Conservation (phyloP, 768 basidiomycete genomes). For the Leccinum incarnatum region DNA sequence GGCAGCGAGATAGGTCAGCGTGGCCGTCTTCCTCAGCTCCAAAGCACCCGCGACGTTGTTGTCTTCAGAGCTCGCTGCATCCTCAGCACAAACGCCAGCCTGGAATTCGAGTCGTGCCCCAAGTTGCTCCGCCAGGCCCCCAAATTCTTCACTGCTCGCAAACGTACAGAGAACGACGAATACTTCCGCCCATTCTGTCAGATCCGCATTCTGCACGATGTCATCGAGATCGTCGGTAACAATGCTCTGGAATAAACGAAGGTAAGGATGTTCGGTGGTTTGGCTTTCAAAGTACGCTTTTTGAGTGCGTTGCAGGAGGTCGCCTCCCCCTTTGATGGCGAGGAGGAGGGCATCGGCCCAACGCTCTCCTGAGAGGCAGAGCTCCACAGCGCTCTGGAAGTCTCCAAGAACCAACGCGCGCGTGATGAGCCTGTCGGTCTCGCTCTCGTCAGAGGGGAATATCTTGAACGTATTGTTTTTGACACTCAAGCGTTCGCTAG, state of each 20-base stretch:
- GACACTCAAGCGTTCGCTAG: conserved; percentile 42
- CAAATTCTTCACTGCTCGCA: conserved; percentile 80
- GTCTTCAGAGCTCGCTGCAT: conserved; percentile 39
- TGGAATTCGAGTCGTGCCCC: conserved; percentile 89
- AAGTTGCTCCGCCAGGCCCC: conserved; percentile 85
- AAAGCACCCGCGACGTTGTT: conserved; percentile 35
- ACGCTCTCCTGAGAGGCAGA: conserved; percentile 85
- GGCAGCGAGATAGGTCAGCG: conserved; percentile 90
- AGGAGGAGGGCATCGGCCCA: conserved; percentile 95
- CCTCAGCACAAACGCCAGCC: conserved; percentile 55
- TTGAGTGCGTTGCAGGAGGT: conserved; percentile 83
- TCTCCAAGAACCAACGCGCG: conserved; percentile 96
- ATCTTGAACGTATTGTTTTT: conserved; percentile 88
- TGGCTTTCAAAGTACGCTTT: conserved; percentile 89
- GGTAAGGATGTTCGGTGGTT: conserved; percentile 74
- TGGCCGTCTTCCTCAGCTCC: conserved; percentile 81
- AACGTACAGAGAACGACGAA: conserved; percentile 97
- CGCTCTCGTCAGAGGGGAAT: conserved; percentile 82
- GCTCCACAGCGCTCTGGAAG: conserved; percentile 85
- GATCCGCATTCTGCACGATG: conserved; percentile 93
- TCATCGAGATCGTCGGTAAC: conserved; percentile 90
- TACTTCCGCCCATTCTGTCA: conserved; percentile 93
- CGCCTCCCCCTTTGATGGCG: conserved; percentile 86
- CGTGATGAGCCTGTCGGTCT: conserved; percentile 85
- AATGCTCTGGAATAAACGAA: conserved; percentile 92